Evolutionary conservation across 129 eudicot genomes (phyloP).

Genomic region (Rutidosis leptorrhynchoides): DNA sequence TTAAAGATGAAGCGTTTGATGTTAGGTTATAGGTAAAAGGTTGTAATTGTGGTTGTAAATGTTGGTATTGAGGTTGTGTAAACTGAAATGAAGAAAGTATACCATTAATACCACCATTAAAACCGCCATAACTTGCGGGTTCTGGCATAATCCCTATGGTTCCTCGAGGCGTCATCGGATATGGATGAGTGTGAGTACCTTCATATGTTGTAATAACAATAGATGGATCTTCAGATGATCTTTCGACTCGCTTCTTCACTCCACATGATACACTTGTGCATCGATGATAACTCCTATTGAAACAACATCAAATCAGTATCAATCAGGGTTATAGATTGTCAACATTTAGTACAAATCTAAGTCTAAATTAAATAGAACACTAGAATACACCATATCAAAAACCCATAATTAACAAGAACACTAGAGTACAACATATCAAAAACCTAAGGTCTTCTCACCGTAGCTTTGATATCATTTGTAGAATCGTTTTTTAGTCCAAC

Average conservation of each 20-base stretch:
- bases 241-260: slow-evolving; percentile 87
- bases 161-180: slow-evolving; percentile 79
- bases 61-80: slow-evolving; percentile 41
- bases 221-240: slow-evolving; percentile 73
- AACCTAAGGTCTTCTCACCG: no score
- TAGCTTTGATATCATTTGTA: no score
- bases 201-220: slow-evolving; percentile 93
- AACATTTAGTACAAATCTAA: no score
- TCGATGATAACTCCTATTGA: slow-evolving; percentile 82
- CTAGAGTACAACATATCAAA: no score
- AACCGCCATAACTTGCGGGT: slow-evolving; percentile 32
- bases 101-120: slow-evolving; percentile 24
- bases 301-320: background rate
- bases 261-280: slow-evolving; percentile 93
- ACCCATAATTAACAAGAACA: no score
- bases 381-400: background rate
- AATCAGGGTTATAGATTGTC: background rate
- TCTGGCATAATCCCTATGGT: slow-evolving; percentile 49
- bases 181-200: slow-evolving; percentile 83
- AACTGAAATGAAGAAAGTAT: slow-evolving; percentile 38
- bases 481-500: no score
- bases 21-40: slow-evolving; percentile 44
- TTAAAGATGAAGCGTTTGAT: slow-evolving; percentile 37
- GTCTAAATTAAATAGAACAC: background rate
- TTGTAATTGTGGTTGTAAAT: slow-evolving; percentile 35